A percentile compares a stretch with the other conserved stretches of the same genome.
These are phyloP conservation scores for Komagataella ulmi DNA, from an alignment of 805 yeast species.

Conservation along the genomic window DNA sequence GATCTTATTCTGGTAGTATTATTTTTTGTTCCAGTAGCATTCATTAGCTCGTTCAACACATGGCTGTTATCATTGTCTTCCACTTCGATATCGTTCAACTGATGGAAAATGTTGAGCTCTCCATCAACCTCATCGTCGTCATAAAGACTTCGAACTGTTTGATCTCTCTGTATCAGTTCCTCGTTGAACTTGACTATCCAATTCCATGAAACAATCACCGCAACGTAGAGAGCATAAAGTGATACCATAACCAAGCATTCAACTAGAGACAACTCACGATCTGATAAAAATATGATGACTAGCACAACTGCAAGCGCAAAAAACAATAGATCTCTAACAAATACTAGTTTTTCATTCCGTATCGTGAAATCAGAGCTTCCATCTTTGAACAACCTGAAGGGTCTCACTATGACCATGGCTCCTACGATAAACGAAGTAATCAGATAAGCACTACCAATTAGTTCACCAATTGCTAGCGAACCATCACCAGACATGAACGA, in stretches of 20 bases:
- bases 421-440: conserved; percentile 75
- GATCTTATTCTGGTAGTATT: neutral
- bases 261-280: conserved; percentile 35
- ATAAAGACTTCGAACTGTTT: conserved; percentile 14
- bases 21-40: neutral
- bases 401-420: conserved; percentile 52
- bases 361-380: neutral
- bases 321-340: conserved; percentile 50
- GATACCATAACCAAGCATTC: conserved; percentile 44
- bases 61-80: neutral
- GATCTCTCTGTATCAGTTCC: conserved; percentile 5
- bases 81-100: conserved; percentile 1
- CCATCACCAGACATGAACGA: conserved; percentile 62
- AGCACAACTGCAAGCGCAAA: conserved; percentile 39
- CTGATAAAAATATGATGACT: conserved; percentile 32
- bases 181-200: conserved; percentile 10
- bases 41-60: neutral
- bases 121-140: conserved; percentile 9
- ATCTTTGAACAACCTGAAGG: conserved; percentile 34
- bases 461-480: conserved; percentile 75
- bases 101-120: conserved; percentile 5
- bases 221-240: conserved; percentile 49
- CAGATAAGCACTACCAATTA: conserved; percentile 84
- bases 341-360: conserved; percentile 25
- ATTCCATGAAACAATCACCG: conserved; percentile 31